Conservation (phyloP, 345 rosid species). For the Citrus sinensis region DNA sequence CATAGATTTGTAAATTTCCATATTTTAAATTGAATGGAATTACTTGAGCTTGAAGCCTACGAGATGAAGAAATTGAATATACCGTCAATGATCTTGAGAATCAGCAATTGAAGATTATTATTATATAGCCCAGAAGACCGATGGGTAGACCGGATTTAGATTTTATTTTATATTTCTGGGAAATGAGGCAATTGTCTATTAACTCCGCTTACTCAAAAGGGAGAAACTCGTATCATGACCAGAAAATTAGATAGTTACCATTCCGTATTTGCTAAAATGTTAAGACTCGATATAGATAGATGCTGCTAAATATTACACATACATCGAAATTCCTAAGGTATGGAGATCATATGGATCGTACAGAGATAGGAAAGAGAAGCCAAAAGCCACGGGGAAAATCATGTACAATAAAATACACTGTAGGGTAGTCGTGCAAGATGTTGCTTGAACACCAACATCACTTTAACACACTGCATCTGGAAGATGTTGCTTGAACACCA, state of each 20-base stretch:
- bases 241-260: background rate
- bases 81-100: background rate
- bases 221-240: background rate
- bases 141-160: background rate
- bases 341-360: no score
- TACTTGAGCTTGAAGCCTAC: no score
- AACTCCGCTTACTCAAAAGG: background rate
- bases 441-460: slow-evolving; percentile 8
- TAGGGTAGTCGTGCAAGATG: background rate
- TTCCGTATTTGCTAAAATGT: background rate
- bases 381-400: background rate
- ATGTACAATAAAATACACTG: background rate
- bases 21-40: no score
- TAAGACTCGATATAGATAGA: background rate
- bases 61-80: background rate
- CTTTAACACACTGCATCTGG: slow-evolving; percentile 39
- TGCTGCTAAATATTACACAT: background rate
- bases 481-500: background rate
- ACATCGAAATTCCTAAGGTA: background rate
- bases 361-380: background rate
- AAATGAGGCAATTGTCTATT: no score
- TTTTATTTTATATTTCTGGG: background rate
- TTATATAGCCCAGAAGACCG: background rate
- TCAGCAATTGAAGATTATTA: background rate
- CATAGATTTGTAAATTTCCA: no score